phyloP scores from a whole-genome alignment of 2,329 filamentous ascomycete species.

The Cladophialophora carrionii region DNA sequence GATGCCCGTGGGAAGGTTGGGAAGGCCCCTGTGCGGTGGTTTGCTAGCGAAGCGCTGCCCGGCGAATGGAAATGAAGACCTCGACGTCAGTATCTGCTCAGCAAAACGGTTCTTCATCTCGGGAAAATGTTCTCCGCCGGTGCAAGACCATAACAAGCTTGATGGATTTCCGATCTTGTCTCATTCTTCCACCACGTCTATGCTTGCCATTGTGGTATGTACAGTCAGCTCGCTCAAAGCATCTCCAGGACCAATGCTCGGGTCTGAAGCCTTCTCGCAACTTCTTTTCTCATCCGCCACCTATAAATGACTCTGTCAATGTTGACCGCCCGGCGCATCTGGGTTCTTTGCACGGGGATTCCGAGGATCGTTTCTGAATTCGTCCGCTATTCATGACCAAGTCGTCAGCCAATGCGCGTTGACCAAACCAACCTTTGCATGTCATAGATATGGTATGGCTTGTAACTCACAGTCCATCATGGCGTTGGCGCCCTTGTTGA shows the following conservation, averaged over 20 bases:
- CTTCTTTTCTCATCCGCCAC: neutral
- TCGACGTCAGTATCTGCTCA: neutral
- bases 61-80: neutral
- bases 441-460: neutral
- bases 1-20: neutral
- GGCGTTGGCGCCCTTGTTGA: conserved; percentile 79
- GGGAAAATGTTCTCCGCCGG: neutral
- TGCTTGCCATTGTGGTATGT: conserved; percentile 31
- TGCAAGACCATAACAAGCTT: neutral
- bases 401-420: conserved; percentile 36
- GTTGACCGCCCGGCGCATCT: conserved; percentile 20
- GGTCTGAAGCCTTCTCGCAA: neutral
- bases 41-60: neutral
- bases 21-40: neutral
- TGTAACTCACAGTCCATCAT: conserved; percentile 74
- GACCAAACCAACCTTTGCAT: neutral
- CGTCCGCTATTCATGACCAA: conserved; percentile 65
- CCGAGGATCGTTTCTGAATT: conserved; percentile 96
- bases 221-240: conserved; percentile 23
- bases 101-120: neutral
- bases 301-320: conserved; percentile 13
- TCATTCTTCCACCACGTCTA: conserved; percentile 28
- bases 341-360: conserved; percentile 59
- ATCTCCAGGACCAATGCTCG: conserved; percentile 1
- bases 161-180: conserved; percentile 15